These are phyloP conservation scores for Penicillium palitans DNA, from an alignment of 2,329 filamentous ascomycete genomes.

Conservation along the genomic window DNA sequence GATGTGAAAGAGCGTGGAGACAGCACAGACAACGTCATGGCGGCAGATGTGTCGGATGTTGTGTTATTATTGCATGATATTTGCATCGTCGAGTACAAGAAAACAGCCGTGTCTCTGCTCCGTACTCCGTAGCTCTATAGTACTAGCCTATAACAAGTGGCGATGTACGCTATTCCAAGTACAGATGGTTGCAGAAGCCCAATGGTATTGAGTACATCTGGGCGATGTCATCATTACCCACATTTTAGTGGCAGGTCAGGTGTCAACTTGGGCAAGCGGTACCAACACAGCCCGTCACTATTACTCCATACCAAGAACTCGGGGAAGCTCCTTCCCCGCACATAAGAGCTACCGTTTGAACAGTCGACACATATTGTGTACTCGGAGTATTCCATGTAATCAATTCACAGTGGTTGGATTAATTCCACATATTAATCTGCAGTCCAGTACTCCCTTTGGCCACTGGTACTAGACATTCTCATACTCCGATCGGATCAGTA, in stretches of 20 bases:
- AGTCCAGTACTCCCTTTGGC: neutral
- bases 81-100: neutral
- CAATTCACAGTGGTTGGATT: neutral
- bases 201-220: conserved; percentile 9
- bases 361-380: neutral
- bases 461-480: neutral
- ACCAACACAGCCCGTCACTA: conserved; percentile 5
- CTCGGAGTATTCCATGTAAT: neutral
- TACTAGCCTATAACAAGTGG: neutral
- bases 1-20: neutral
- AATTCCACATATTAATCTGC: neutral
- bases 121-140: neutral
- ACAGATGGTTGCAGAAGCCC: neutral
- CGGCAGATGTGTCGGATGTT: neutral
- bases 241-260: neutral
- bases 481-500: conserved; percentile 5
- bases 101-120: neutral
- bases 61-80: neutral
- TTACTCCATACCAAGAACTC: conserved; percentile 3
- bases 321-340: conserved; percentile 18
- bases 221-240: conserved; percentile 17
- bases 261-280: neutral
- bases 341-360: conserved; percentile 1
- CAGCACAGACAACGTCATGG: neutral
- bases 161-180: neutral